phyloP scores from a whole-genome alignment of 2,329 filamentous ascomycete genomes.

The Penicillium sclerotigenum region DNA sequence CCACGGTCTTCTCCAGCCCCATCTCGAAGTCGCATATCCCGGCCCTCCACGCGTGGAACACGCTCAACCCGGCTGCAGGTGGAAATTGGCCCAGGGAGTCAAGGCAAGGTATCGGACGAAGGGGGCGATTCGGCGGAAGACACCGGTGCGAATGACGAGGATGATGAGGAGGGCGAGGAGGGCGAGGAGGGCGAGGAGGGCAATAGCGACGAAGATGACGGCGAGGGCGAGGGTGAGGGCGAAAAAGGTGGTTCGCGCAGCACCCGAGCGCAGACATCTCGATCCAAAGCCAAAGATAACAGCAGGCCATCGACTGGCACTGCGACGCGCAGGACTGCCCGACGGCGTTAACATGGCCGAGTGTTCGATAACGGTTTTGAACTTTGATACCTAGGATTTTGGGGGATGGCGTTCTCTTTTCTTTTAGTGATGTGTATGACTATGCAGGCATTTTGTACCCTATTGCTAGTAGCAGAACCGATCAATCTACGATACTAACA shows the following conservation, averaged over 20 bases:
- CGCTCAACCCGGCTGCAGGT: slow-evolving; percentile 41
- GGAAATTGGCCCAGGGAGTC: slow-evolving; percentile 34
- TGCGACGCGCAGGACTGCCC: slow-evolving; percentile 37
- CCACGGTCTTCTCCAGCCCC: slow-evolving; percentile 44
- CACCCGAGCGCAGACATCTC: slow-evolving; percentile 37
- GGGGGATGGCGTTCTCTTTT: slow-evolving; percentile 12
- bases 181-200: slow-evolving; percentile 40
- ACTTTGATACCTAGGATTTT: slow-evolving; percentile 29
- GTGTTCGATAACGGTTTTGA: slow-evolving; percentile 1
- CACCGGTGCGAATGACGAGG: slow-evolving; percentile 38
- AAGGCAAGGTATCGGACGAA: slow-evolving; percentile 34
- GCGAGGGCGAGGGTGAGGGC: slow-evolving; percentile 34
- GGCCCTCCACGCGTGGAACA: slow-evolving; percentile 35
- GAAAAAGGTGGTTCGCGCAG: slow-evolving; percentile 38
- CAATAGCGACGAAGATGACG: slow-evolving; percentile 38
- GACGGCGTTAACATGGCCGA: slow-evolving; percentile 29
- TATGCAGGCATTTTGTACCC: neutral
- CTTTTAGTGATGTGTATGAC: slow-evolving; percentile 4
- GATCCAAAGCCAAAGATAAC: slow-evolving; percentile 38
- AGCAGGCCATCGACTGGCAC: slow-evolving; percentile 31
- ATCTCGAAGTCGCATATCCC: slow-evolving; percentile 39
- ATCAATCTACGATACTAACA: neutral
- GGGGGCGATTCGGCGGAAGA: slow-evolving; percentile 40
- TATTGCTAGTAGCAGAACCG: neutral
- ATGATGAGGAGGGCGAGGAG: slow-evolving; percentile 40